Conservation (phyloP, 108 stramenopile species). For the Stephanodiscus minutulus region DNA sequence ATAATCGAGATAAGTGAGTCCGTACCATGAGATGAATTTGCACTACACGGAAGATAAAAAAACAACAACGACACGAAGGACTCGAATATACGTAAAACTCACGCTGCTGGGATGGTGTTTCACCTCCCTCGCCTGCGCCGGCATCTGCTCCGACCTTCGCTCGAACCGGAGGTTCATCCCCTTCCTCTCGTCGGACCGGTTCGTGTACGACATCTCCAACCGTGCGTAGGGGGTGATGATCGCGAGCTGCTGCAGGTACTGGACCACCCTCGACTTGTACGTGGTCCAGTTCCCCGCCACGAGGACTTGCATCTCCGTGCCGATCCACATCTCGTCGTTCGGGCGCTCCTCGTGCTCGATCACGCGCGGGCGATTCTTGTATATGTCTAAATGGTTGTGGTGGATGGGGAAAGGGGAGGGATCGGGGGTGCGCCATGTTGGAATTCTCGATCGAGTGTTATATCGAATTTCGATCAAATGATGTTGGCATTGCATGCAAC, state of each 20-base stretch:
- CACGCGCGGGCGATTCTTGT: conserved; percentile 87
- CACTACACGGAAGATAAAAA: neutral
- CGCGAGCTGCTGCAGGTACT: conserved; percentile 94
- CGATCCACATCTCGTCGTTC: conserved; percentile 77
- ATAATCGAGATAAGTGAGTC: neutral
- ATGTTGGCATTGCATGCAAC: too few relatives aligned
- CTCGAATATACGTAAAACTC: conserved; percentile 6
- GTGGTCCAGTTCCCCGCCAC: conserved; percentile 93
- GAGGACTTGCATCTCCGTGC: conserved; percentile 86
- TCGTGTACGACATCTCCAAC: conserved; percentile 72
- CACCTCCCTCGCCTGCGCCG: conserved; percentile 84
- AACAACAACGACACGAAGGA: neutral
- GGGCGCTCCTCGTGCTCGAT: conserved; percentile 68
- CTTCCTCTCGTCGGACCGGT: conserved; percentile 61
- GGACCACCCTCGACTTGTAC: conserved; percentile 87
- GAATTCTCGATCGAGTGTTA: too few relatives aligned
- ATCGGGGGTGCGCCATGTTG: neutral
- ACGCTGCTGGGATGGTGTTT: conserved; percentile 94
- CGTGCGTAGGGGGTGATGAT: conserved; percentile 96
- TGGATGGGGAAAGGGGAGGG: neutral
- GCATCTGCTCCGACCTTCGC: conserved; percentile 91
- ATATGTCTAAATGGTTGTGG: conserved; percentile 66
- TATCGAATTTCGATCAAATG: conserved; percentile 2
- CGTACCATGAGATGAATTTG: neutral
- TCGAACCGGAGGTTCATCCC: conserved; percentile 71